Conservation (phyloP, 2,329 filamentous ascomycete species). For the Colletotrichum sublineola region DNA sequence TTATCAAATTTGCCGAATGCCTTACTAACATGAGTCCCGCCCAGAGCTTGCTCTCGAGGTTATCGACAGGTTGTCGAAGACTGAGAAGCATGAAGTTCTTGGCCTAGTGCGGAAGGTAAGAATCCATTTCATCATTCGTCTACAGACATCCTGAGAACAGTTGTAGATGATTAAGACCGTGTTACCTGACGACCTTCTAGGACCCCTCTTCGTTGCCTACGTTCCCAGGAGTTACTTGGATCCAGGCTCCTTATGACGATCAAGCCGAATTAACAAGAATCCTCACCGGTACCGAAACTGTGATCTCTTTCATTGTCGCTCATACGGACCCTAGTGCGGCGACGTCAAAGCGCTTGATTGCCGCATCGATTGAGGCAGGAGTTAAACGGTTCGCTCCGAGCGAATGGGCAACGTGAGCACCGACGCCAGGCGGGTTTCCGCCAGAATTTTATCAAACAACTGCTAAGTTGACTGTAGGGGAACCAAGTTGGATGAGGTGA, state of each 20-base stretch:
- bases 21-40: neutral
- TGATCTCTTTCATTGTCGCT: slow-evolving; percentile 64
- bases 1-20: neutral
- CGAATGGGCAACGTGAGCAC: slow-evolving; percentile 64
- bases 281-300: slow-evolving; percentile 62
- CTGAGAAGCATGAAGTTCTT: slow-evolving; percentile 44
- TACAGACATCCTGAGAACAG: too few relatives aligned
- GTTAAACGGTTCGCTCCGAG: slow-evolving; percentile 73
- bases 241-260: slow-evolving; percentile 60
- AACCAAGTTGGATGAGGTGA: neutral
- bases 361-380: slow-evolving; percentile 69
- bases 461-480: neutral
- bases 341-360: slow-evolving; percentile 69
- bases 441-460: accelerated
- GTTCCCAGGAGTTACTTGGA: slow-evolving; percentile 53
- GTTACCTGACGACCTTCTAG: slow-evolving; percentile 18
- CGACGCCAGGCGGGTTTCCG: neutral
- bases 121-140: accelerated
- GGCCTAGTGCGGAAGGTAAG: slow-evolving; percentile 48
- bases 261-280: slow-evolving; percentile 52
- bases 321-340: slow-evolving; percentile 50
- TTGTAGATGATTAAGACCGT: neutral
- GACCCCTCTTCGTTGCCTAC: slow-evolving; percentile 40
- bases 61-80: slow-evolving; percentile 41
- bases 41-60: slow-evolving; percentile 44